Conservation (phyloP, 2,329 filamentous ascomycete species). For the Torrubiellomyces zombiae region DNA sequence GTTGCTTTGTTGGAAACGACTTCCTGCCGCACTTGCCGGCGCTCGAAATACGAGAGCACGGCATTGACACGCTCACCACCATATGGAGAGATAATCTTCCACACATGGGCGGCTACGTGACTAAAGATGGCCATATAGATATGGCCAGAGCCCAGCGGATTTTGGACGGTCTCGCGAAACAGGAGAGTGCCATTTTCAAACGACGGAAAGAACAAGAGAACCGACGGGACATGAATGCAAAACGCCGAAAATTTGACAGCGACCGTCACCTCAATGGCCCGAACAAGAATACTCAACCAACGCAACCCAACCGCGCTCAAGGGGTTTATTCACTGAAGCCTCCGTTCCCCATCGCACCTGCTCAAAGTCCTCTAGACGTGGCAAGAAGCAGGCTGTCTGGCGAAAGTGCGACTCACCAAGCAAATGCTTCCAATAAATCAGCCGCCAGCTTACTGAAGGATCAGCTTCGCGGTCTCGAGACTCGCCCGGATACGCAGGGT, state of each 20-base stretch:
- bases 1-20: constrained; percentile 97
- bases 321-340: too few species aligned
- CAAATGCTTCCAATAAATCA: constrained; percentile 80
- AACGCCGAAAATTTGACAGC: constrained; percentile 60
- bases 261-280: constrained; percentile 25
- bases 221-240: constrained; percentile 60
- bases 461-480: constrained; percentile 40
- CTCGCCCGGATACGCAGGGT: not conserved
- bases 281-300: too few species aligned
- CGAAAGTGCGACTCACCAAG: too few species aligned
- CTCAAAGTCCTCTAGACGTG: too few species aligned
- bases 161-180: constrained; percentile 70
- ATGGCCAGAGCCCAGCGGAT: constrained; percentile 77
- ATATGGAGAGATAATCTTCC: constrained; percentile 93
- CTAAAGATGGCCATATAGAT: constrained; percentile 85
- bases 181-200: constrained; percentile 87
- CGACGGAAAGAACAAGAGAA: constrained; percentile 77
- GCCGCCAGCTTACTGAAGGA: constrained; percentile 79
- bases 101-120: constrained; percentile 86
- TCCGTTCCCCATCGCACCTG: constrained; percentile 55
- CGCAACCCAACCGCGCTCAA: too few species aligned
- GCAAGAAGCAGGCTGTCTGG: too few species aligned
- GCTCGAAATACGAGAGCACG: constrained; percentile 89
- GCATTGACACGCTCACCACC: constrained; percentile 89
- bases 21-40: constrained; percentile 96